Evolutionary conservation across 2,329 filamentous ascomycete genomes (phyloP).

Genomic region (Trichoderma atrobrunneum): DNA sequence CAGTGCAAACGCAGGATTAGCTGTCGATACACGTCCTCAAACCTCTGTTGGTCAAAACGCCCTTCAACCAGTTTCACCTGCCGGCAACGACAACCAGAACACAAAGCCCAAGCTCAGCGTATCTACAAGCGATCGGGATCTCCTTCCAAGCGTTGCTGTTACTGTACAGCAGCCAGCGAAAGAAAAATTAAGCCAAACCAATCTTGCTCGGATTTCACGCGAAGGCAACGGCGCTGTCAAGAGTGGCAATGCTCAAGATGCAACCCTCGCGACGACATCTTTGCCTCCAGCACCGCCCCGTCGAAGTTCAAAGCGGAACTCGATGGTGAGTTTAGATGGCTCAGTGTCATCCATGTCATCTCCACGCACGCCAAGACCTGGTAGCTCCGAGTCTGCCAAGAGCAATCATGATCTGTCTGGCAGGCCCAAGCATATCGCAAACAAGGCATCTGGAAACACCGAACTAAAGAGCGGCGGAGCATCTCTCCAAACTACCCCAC

Average conservation of each 20-base stretch:
- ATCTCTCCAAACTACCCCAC: slow-evolving; percentile 5
- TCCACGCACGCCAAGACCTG: slow-evolving; percentile 8
- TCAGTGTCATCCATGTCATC: slow-evolving; percentile 10
- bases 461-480: slow-evolving; percentile 2
- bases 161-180: background rate
- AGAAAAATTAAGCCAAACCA: background rate
- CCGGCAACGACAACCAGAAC: background rate
- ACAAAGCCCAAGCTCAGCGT: background rate
- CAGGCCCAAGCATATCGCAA: background rate
- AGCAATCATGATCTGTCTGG: background rate
- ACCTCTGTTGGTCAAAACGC: background rate
- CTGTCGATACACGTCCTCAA: background rate
- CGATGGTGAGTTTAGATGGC: slow-evolving; percentile 20
- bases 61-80: background rate
- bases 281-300: slow-evolving; percentile 30
- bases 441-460: background rate
- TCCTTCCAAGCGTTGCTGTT: background rate
- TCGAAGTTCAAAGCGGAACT: slow-evolving; percentile 30
- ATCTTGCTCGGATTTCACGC: background rate
- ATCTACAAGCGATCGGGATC: background rate
- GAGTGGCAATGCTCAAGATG: background rate
- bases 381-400: slow-evolving; percentile 7
- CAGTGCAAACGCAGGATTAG: background rate
- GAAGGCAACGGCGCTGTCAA: background rate
- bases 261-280: slow-evolving; percentile 16